Conservation (phyloP, 2,329 filamentous ascomycete species). For the Hypoxylon sp. region DNA sequence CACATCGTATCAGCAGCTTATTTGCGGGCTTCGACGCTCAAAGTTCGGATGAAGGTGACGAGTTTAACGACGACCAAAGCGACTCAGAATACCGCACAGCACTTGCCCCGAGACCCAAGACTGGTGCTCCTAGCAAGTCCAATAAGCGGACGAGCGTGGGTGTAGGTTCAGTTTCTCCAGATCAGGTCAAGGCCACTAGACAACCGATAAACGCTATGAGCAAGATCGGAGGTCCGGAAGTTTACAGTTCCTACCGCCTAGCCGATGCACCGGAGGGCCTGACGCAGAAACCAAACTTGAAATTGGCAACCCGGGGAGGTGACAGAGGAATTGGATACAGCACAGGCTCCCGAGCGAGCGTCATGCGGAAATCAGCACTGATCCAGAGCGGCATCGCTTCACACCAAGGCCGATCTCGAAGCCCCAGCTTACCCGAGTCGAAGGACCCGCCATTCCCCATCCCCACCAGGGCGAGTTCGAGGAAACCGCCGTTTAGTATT, state of each 20-base stretch:
- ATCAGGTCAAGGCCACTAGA: slow-evolving; percentile 49
- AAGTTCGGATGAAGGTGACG: slow-evolving; percentile 74
- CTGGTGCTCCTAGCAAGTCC: slow-evolving; percentile 50
- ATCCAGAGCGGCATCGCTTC: slow-evolving; percentile 82
- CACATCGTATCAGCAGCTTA: slow-evolving; percentile 83
- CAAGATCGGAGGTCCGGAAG: slow-evolving; percentile 55
- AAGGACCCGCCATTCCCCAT: slow-evolving; percentile 89
- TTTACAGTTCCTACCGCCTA: slow-evolving; percentile 59
- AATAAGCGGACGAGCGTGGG: slow-evolving; percentile 58
- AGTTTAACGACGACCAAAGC: slow-evolving; percentile 72
- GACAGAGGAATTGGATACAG: slow-evolving; percentile 51
- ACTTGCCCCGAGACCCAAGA: slow-evolving; percentile 69
- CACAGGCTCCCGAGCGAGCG: slow-evolving; percentile 63
- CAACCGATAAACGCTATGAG: slow-evolving; percentile 52
- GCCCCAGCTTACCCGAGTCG: slow-evolving; percentile 71
- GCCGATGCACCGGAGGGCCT: slow-evolving; percentile 47
- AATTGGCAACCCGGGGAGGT: slow-evolving; percentile 47
- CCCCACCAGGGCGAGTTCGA: slow-evolving; percentile 87
- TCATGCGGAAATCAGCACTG: slow-evolving; percentile 82
- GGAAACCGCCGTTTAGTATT: slow-evolving; percentile 73
- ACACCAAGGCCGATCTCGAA: slow-evolving; percentile 73
- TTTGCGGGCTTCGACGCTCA: slow-evolving; percentile 84
- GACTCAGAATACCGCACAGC: slow-evolving; percentile 76
- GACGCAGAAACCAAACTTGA: slow-evolving; percentile 50
- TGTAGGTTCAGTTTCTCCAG: slow-evolving; percentile 57